Percentiles rank a stretch among this genome's conserved stretches.
Conservation (phyloP, 2,329 filamentous ascomycete genomes). For the Tolypocladium tundrense region DNA sequence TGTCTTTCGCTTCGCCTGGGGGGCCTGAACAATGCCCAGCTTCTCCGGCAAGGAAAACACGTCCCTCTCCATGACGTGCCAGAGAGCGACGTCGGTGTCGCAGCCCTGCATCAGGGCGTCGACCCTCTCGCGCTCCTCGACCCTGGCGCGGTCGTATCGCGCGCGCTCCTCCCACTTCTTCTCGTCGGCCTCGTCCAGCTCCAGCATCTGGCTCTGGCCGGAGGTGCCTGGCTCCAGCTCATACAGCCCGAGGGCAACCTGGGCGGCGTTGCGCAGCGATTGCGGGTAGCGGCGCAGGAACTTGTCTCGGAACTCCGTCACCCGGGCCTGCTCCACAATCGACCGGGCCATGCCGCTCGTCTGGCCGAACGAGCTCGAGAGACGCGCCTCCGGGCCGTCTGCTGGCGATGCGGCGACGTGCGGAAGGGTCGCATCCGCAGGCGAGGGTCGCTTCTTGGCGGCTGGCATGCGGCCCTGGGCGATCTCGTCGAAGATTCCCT, state of each 20-base stretch:
- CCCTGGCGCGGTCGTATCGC: constrained; percentile 25
- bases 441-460: constrained; percentile 11
- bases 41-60: constrained; percentile 52
- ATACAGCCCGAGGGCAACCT: constrained; percentile 27
- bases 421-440: background rate
- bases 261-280: constrained; percentile 27
- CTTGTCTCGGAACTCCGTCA: constrained; percentile 21
- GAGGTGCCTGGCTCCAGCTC: constrained; percentile 18
- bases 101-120: constrained; percentile 43
- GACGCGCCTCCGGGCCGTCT: background rate
- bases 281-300: constrained; percentile 27
- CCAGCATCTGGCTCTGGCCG: constrained; percentile 14
- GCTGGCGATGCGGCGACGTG: background rate
- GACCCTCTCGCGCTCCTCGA: constrained; percentile 40
- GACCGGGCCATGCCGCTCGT: constrained; percentile 12
- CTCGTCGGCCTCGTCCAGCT: constrained; percentile 19
- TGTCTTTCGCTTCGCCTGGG: constrained; percentile 4
- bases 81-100: constrained; percentile 52
- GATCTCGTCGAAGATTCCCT: constrained; percentile 42
- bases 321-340: constrained; percentile 21
- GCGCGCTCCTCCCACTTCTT: constrained; percentile 23
- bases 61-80: constrained; percentile 55
- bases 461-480: constrained; percentile 22
- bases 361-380: background rate
- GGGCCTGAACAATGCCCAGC: constrained; percentile 34